Percentiles rank a stretch among this genome's conserved stretches.
Evolutionary conservation across 1,284 basidiomycete species (phyloP).

Genomic region (Nidula niveotomentosa): DNA sequence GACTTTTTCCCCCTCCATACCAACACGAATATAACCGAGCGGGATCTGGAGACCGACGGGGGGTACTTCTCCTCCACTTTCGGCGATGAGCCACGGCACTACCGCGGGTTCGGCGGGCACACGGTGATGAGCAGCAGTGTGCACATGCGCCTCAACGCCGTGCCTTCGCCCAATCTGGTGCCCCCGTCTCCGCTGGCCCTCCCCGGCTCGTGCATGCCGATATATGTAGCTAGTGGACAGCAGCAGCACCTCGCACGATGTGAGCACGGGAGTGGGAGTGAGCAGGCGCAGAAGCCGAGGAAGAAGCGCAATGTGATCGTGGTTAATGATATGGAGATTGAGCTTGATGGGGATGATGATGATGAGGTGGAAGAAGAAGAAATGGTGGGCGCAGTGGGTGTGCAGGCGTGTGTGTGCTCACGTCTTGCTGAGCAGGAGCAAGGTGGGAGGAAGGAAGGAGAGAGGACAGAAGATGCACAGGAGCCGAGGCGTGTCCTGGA

Average conservation of each 20-base stretch:
- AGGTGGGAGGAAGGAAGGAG: neutral
- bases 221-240: neutral
- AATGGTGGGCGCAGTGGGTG: conserved; percentile 1
- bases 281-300: conserved; percentile 2
- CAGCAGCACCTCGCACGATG: neutral
- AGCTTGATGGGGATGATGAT: conserved; percentile 19
- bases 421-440: neutral
- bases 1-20: no score
- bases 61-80: no score
- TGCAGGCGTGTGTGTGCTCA: neutral
- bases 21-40: no score
- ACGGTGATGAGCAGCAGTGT: neutral
- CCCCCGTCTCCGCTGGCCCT: neutral
- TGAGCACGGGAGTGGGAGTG: neutral
- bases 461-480: neutral
- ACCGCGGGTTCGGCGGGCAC: neutral
- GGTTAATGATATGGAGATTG: conserved; percentile 28
- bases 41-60: no score
- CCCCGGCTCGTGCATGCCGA: no score
- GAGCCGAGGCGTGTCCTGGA: conserved; percentile 4
- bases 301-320: conserved; percentile 24
- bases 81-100: neutral
- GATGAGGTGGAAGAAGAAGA: conserved; percentile 14
- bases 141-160: neutral
- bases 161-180: neutral